Conservation (phyloP, 306 rosid species). For the Cucurbita maxima region DNA sequence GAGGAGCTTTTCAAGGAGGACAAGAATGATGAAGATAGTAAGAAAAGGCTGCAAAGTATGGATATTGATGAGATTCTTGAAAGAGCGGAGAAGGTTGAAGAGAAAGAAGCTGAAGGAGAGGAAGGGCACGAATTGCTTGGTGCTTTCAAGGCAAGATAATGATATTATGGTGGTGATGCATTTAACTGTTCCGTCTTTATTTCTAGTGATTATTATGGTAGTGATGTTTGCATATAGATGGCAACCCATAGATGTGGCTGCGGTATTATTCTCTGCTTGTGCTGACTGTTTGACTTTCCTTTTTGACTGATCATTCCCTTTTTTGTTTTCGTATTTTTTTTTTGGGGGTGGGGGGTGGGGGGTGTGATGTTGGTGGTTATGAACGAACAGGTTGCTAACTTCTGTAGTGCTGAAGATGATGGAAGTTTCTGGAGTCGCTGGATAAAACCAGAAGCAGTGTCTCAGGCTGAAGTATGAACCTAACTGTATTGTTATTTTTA, state of each 20-base stretch:
- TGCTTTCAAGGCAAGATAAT: conserved; percentile 81
- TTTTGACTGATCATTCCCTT: neutral
- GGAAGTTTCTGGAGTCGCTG: conserved; percentile 98
- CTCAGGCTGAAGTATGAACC: conserved; percentile 75
- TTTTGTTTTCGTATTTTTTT: neutral
- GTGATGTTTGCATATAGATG: neutral
- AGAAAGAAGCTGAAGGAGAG: conserved; percentile 63
- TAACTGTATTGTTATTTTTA: neutral
- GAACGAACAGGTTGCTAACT: conserved; percentile 70
- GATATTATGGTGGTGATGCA: neutral
- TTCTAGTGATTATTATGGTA: neutral
- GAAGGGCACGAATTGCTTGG: conserved; percentile 66
- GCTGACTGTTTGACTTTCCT: neutral
- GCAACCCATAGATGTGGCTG: neutral
- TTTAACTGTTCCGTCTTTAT: conserved; percentile 1
- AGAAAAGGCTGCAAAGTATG: conserved; percentile 76
- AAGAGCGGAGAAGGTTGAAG: conserved; percentile 98
- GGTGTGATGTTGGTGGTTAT: neutral
- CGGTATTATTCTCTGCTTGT: neutral
- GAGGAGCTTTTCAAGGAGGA: conserved; percentile 98
- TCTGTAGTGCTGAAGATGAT: conserved; percentile 82
- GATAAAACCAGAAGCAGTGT: conserved; percentile 81
- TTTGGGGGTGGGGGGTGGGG: neutral
- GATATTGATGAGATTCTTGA: conserved; percentile 99
- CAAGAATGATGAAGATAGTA: conserved; percentile 91